These are phyloP conservation scores for Colletotrichum liaoningense DNA, from an alignment of 2,329 filamentous ascomycete species.

Conservation along the genomic window DNA sequence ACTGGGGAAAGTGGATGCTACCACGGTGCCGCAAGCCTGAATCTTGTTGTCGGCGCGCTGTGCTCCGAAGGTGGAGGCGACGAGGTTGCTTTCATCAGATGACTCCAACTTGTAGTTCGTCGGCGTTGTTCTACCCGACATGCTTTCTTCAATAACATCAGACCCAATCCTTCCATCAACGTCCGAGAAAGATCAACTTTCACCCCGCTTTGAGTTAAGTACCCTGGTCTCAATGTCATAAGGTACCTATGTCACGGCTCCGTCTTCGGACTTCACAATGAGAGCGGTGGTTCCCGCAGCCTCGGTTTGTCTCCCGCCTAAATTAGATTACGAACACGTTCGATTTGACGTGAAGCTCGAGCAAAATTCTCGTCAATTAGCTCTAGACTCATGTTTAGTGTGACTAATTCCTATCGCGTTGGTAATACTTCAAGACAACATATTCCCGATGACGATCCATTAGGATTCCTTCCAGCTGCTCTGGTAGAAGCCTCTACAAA, in stretches of 20 bases:
- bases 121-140: not conserved
- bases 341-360: too few relatives aligned
- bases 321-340: not conserved
- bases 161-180: not conserved
- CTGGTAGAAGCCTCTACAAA: too few relatives aligned
- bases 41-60: not conserved
- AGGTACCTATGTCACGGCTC: not conserved
- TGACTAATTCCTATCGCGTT: too few relatives aligned
- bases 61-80: conserved; percentile 15
- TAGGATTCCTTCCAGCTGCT: too few relatives aligned
- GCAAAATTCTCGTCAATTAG: too few relatives aligned
- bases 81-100: not conserved
- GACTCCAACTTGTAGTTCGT: conserved; percentile 1
- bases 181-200: not conserved
- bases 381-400: too few relatives aligned
- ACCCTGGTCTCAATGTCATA: not conserved
- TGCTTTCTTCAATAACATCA: not conserved
- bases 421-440: too few relatives aligned
- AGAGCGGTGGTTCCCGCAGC: not conserved
- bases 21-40: not conserved
- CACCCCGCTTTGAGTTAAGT: not conserved
- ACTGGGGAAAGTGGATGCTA: conserved; percentile 14
- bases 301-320: not conserved
- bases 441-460: too few relatives aligned
- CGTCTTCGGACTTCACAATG: not conserved